Evolutionary conservation across 1,284 basidiomycete species (phyloP), one percentile per base, ranked within the genome.

Genomic region (Albatrellus sp.): DNA sequence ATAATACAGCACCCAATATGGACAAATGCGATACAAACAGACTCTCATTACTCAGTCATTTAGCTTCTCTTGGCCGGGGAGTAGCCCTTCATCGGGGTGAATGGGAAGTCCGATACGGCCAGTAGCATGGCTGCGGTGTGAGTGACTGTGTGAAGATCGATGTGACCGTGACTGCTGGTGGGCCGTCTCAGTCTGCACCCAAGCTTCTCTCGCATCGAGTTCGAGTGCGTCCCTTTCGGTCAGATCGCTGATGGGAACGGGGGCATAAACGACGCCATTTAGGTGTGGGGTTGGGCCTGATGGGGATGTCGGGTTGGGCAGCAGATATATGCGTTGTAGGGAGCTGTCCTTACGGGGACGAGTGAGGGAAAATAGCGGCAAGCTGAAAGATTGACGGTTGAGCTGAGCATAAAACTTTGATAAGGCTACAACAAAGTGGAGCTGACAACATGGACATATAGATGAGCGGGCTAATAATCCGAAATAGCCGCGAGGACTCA

Each of bases 381-480:
- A 43, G 43, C 49, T 51, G 42, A 53, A 49, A 36, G 53, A 48
- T 41, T 66, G 62, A 30, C 68, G 68, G 32, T 62, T 60, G 34
- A 84, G 63, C 44, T 73, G 67, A 19, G 69, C 63, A 56, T 84
- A 78, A 53, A 75, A 75, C 44, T 71, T 77, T 11, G 79, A 75
- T 9, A 86, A 68, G 1, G 79, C 72, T 43, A 86, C 65, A 33
- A 85, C 70, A 58, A 82, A 80, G 60, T 85, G 81, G 45, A 85
- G 66, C 82, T 85, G 51, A 30, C 47, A 42, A 40, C 20, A 37
- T n/a, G n/a, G n/a, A n/a, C 37, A 40, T 43, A 2, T 20, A 13
- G 28, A 29, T 29, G 38, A 37, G 35, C 48, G n/a, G n/a, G n/a
- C n/a, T n/a, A n/a, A n/a, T n/a, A n/a, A n/a, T n/a, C n/a, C n/a